Base-by-base conservation (phyloP, 1,139 yeast species). In the Yamadazyma epiphylla region DNA sequence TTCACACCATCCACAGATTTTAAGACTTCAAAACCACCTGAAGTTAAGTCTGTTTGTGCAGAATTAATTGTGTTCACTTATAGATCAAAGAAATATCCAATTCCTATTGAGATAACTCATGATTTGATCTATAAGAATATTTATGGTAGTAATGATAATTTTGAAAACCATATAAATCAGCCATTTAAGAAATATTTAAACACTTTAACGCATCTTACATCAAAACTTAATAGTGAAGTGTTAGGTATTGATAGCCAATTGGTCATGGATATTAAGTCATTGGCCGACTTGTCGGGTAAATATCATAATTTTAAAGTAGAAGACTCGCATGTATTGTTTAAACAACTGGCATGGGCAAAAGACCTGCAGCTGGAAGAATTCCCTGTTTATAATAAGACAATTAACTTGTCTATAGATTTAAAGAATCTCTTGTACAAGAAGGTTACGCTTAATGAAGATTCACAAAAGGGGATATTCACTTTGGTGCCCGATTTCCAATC, bases 401-500 rank as follows among this genome's bases (percentile, higher is more conserved):
- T 59, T 49, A 32, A 53, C 45, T 10, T 39, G 49, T 22, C 43
- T 35, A 24, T 37, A 55, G 42, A 60, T 52, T 36, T 48, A 49
- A 27, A 41, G 37, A 30, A 51, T 42, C 19, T 51, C 49, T 32
- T 54, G 46, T 31, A 44, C 47, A 35, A 36, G 25, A 41, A 36
- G 25, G 25, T 31, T 9, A 20, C 25, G 19, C 33, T 42, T 3
- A 30, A 24, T 22, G 42, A 35, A 53, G 62, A 31, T 48, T 45
- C 42, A 13, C 38, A 38, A 25, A 40, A 35, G 25, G 64, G 48
- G 29, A 46, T 42, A 32, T 46, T 57, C 36, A 69, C 80, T 0
- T 51, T 78, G 35, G 67, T 76, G 3, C 84, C 84, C 0, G 67
- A 64, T 37, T 77, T 78, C 51, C 83, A 78, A 46, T 66, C 64